phyloP scores from a whole-genome alignment of 305 asterid genomes.

The Fraxinus floribunda region DNA sequence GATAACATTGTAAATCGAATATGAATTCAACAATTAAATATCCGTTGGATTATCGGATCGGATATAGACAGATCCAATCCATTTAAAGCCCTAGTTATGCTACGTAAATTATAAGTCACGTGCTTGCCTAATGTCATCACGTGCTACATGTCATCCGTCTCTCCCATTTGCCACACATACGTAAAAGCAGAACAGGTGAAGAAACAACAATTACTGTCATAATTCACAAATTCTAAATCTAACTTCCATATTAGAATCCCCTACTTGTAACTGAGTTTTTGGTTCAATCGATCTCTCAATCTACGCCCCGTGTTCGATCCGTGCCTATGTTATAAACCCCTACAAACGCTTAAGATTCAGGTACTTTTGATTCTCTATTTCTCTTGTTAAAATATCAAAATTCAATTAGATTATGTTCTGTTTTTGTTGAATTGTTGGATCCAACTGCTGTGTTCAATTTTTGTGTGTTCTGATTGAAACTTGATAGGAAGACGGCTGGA shows the following conservation, averaged over 20 bases:
- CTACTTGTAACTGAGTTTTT: neutral
- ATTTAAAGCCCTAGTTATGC: no score
- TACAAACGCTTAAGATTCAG: neutral
- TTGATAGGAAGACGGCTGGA: neutral
- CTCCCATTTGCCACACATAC: neutral
- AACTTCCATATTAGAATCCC: neutral
- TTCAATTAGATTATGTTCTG: neutral
- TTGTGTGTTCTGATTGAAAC: neutral
- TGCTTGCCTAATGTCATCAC: neutral
- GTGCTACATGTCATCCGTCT: neutral
- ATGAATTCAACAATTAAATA: no score
- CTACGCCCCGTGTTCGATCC: neutral
- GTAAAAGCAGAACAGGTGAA: neutral
- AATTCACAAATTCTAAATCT: neutral
- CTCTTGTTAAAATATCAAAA: neutral
- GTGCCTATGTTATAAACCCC: neutral
- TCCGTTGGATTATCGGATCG: no score
- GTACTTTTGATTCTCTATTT: neutral
- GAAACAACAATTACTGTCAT: neutral
- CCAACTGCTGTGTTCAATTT: neutral
- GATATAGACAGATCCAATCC: no score
- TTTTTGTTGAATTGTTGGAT: constrained; percentile 4
- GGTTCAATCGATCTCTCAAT: neutral
- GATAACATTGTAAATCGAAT: no score
- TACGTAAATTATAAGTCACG: neutral